Conservation (phyloP, 345 rosid species). For the Hibiscus mutabilis region DNA sequence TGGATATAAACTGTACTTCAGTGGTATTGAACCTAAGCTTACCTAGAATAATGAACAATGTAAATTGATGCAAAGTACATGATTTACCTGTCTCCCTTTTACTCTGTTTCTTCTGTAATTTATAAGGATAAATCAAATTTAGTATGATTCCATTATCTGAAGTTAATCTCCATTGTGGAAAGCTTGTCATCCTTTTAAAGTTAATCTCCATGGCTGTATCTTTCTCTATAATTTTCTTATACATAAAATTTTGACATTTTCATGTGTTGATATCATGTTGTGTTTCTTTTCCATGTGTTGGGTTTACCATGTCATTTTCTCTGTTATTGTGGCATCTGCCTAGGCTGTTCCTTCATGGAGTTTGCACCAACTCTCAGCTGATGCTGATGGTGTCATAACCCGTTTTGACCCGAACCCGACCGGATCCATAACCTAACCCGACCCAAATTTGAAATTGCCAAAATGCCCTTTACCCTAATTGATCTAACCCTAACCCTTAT, state of each 20-base stretch:
- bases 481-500: no score
- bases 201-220: not conserved
- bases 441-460: no score
- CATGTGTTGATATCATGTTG: no score
- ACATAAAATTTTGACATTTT: no score
- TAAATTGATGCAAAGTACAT: not conserved
- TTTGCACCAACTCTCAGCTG: not conserved
- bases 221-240: no score
- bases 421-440: no score
- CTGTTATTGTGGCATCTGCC: no score
- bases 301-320: no score
- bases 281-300: no score
- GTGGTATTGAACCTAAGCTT: not conserved
- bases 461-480: no score
- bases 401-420: no score
- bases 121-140: not conserved
- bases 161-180: not conserved
- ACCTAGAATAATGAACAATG: not conserved
- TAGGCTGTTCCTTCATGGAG: not conserved
- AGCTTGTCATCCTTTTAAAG: not conserved
- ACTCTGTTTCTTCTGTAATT: not conserved
- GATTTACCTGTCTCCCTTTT: not conserved
- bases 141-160: not conserved
- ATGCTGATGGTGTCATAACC: no score
- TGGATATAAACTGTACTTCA: not conserved